Base-by-base conservation (phyloP, 441 rosid genomes). In the Kokia cookei region DNA sequence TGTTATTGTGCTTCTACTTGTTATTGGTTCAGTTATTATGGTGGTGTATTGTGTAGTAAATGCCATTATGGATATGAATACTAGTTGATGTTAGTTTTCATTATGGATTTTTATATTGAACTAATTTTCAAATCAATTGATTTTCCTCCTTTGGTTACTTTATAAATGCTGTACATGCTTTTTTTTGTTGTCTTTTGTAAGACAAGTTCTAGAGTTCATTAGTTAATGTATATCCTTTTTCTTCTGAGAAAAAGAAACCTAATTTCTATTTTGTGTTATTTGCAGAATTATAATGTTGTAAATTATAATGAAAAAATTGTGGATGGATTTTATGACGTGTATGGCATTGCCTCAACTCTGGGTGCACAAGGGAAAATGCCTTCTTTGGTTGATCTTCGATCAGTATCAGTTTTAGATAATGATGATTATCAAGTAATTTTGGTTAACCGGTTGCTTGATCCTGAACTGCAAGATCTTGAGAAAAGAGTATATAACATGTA, bases 261-360 rank as follows among this genome's bases (percentile, higher is more conserved):
- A 71, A 66, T 77, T 75, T 63, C 26, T 7, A 12, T 32, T 5
- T 7, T 55, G 7, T 80, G 45, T 76, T 72, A 58, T 77, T 14
- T 89, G 93, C 93, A 93, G 99, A 93, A 91, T 77, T 92, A 91
- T 81, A 93, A 88, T 87, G 91, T 90, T 54, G 85, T 96, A 82
- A 92, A 87, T 74, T 93, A 93, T 74, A 86, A 86, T 68, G 98
- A 96, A 75, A 96, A 88, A 78, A 89, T 93, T 69, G 78, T 80
- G 78, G 97, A 96, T 91, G 99, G 99, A 47, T 96, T 96, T 78
- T 93, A 92, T 83, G 99, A 93, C 69, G 92, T 89, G 66, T 88
- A 86, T 74, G 91, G 92, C 74, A 77, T 86, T 82, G 78, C 90
- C 68, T 84, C 97, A 61, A 88, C 81, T 85, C 81, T 91, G 17